A percentile compares a stretch with the other conserved stretches of the same genome.
Conservation (phyloP, 345 rosid species). For the Eucalyptus curtisii region DNA sequence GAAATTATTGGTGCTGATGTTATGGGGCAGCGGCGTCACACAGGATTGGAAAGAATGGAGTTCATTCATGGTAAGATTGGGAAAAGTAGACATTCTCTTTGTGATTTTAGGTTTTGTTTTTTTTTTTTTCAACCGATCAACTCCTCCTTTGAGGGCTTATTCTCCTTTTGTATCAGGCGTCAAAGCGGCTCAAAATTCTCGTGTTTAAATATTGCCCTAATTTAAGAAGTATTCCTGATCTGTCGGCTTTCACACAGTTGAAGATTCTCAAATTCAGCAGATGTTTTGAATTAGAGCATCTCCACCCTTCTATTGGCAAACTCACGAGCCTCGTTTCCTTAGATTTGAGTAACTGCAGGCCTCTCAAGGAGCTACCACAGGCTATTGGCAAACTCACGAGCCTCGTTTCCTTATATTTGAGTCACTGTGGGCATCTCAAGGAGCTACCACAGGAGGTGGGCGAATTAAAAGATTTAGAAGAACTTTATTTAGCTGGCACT, state of each 20-base stretch:
- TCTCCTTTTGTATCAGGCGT: no score
- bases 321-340: no score
- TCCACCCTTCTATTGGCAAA: no score
- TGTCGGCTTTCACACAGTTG: accelerated
- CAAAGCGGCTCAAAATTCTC: no score
- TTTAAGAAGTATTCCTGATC: no score
- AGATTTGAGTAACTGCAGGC: accelerated
- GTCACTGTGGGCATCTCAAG: no score
- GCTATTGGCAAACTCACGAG: no score
- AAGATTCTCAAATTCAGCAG: accelerated
- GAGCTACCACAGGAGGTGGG: no score
- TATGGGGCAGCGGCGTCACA: accelerated
- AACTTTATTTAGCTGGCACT: accelerated
- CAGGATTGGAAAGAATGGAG: accelerated
- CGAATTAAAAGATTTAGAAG: no score
- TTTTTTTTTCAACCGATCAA: no score
- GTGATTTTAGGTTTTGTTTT: accelerated
- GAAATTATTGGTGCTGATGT: accelerated
- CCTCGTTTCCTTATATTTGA: no score
- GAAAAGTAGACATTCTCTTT: accelerated
- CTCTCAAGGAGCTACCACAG: no score
- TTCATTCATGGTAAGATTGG: accelerated
- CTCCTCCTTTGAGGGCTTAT: accelerated
- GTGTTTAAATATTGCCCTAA: accelerated
- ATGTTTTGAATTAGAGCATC: accelerated